Conservation (phyloP, 1,284 basidiomycete genomes). For the Thecaphora thlaspeos region DNA sequence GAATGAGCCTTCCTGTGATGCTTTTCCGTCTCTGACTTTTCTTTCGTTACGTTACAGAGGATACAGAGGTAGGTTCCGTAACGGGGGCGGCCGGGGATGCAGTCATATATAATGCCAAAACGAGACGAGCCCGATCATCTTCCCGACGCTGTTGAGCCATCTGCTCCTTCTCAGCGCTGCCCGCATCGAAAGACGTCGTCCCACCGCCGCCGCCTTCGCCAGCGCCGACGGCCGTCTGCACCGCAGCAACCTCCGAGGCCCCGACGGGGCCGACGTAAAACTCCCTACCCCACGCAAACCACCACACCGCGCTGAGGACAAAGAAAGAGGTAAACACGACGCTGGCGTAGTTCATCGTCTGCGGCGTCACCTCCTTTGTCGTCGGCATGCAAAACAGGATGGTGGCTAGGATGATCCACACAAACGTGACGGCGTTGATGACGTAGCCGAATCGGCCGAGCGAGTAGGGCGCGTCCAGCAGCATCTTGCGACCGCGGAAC, state of each 20-base stretch:
- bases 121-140: too few relatives aligned
- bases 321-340: slow-evolving; percentile 45
- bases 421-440: slow-evolving; percentile 58
- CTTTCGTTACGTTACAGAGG: too few relatives aligned
- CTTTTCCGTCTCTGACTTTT: too few relatives aligned
- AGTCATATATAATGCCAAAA: too few relatives aligned
- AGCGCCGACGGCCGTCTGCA: slow-evolving; percentile 10
- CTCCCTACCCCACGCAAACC: slow-evolving; percentile 28
- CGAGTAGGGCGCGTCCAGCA: slow-evolving; percentile 58
- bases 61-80: too few relatives aligned
- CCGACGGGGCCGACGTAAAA: slow-evolving; percentile 36
- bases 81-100: too few relatives aligned
- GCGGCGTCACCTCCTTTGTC: slow-evolving; percentile 55
- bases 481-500: slow-evolving; percentile 53
- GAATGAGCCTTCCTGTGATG: too few relatives aligned
- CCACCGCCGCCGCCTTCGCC: slow-evolving; percentile 11
- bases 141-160: too few relatives aligned
- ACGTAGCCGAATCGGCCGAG: slow-evolving; percentile 59
- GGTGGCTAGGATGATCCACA: slow-evolving; percentile 60
- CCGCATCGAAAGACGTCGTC: too few relatives aligned
- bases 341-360: slow-evolving; percentile 58
- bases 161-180: too few relatives aligned
- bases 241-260: slow-evolving; percentile 15
- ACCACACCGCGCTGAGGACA: slow-evolving; percentile 29
- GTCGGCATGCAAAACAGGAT: slow-evolving; percentile 61